Base-by-base conservation (phyloP, 139 green algal genomes). In the Monoraphidium neglectum region DNA sequence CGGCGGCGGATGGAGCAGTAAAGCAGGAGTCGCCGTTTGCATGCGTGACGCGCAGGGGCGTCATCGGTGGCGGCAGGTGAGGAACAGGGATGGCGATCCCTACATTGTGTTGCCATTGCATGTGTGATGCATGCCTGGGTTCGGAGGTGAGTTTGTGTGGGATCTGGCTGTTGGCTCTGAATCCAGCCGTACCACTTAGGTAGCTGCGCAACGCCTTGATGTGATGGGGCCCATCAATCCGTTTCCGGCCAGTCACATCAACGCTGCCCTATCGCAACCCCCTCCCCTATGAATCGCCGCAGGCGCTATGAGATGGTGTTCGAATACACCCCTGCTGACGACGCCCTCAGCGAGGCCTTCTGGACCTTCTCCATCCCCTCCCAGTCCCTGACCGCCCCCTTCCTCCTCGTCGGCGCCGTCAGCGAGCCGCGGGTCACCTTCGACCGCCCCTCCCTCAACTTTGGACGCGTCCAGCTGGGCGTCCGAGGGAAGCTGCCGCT, bases 301-400 rank as follows among this genome's bases (percentile, higher is more conserved):
- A 82, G 86, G 73, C 84, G 83, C 23, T 93, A 91, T 79, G 91
- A 97, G 78, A 95, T 97, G 91, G 86, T 87, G 33, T 95, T 97
- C 70, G 84, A 93, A 75, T 97, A 87, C 83, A 89, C 75, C 43
- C 91, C 92, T 0, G 63, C 56, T 4, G 54, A 37, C 18, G 82
- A 92, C 28, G 37, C 77, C 26, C n/a, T 89, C 38, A 63, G 77
- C n/a, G 92, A 96, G 86, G 76, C 80, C 1, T 93, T 94, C 81
- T 96, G 90, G 90, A 59, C 56, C 1, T 95, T 96, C 81, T 72
- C 73, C 61, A 94, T 96, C 30, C 88, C 88, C 23, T 82, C 90
- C 77, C 88, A 94, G 66, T 70, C 70, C 69, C 87, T 95, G 60
- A 53, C 67, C 8, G 84, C 93, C 71, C 90, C 86, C 37, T 93